Evolutionary conservation across 2,329 filamentous ascomycete species (phyloP).

Genomic region (Neocucurbitaria cava): DNA sequence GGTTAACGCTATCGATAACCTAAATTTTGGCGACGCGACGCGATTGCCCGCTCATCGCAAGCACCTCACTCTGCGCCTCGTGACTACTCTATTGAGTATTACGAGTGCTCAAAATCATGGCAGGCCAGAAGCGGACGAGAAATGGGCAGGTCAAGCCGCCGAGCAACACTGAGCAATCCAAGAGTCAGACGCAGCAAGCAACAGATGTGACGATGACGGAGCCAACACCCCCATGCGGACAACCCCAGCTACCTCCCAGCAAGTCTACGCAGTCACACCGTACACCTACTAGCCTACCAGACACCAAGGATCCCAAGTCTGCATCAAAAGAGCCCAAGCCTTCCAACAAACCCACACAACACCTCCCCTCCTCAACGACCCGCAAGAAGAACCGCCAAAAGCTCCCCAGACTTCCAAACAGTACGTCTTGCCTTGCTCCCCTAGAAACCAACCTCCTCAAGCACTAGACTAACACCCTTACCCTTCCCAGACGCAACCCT

Average conservation of each 20-base stretch:
- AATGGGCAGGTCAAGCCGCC: slow-evolving; percentile 29
- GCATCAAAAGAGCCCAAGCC: not conserved
- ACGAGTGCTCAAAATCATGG: slow-evolving; percentile 13
- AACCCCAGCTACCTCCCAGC: slow-evolving; percentile 16
- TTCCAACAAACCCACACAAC: slow-evolving; percentile 5
- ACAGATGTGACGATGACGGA: slow-evolving; percentile 9
- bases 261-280: slow-evolving; percentile 7
- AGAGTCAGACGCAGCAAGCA: not conserved
- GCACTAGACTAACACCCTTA: slow-evolving; percentile 4
- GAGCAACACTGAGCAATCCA: not conserved
- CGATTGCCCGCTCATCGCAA: too few relatives aligned
- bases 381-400: slow-evolving; percentile 14
- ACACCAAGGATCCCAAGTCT: not conserved
- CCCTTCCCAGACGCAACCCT: slow-evolving; percentile 54
- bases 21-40: slow-evolving; percentile 19
- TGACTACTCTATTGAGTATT: not conserved
- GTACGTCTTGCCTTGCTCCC: slow-evolving; percentile 18
- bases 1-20: slow-evolving; percentile 30
- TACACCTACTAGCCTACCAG: not conserved
- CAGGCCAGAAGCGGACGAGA: slow-evolving; percentile 34
- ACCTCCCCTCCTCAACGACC: slow-evolving; percentile 1
- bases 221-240: slow-evolving; percentile 20
- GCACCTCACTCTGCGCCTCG: too few relatives aligned
- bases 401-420: slow-evolving; percentile 27
- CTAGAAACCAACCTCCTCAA: not conserved